phyloP scores from a whole-genome alignment of 1,284 basidiomycete genomes.

The Ustilago trichophora region DNA sequence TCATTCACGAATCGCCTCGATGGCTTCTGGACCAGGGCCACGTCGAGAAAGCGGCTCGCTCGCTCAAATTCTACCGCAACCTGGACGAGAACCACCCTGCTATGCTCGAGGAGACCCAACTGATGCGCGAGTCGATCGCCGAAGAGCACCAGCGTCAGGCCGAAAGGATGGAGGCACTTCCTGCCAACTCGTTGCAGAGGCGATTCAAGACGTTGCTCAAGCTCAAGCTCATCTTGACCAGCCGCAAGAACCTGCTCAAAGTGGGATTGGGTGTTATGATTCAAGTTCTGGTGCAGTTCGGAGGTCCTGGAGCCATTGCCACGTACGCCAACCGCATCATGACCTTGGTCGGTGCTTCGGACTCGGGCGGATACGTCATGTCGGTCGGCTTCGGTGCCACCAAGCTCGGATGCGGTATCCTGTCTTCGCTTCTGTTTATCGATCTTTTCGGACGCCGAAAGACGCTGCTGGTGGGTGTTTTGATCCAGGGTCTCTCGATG shows the following conservation, averaged over 20 bases:
- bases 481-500: constrained; percentile 24
- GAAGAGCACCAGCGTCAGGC: constrained; percentile 12
- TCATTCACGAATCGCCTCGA: constrained; percentile 79
- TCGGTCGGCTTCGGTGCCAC: constrained; percentile 31
- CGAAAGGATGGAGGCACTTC: not conserved
- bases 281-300: constrained; percentile 27
- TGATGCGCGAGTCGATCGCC: constrained; percentile 22
- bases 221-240: constrained; percentile 6
- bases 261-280: constrained; percentile 22
- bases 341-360: too few relatives aligned
- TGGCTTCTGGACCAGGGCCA: constrained; percentile 78
- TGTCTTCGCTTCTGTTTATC: constrained; percentile 25
- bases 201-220: constrained; percentile 9
- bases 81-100: constrained; percentile 14
- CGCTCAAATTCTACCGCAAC: constrained; percentile 68
- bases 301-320: constrained; percentile 24
- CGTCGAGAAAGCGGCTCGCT: constrained; percentile 72
- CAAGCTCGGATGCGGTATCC: constrained; percentile 24
- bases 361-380: constrained; percentile 31
- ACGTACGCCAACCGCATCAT: constrained; percentile 39
- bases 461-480: constrained; percentile 20
- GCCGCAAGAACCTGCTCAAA: constrained; percentile 29
- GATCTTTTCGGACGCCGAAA: constrained; percentile 27
- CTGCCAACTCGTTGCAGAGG: constrained; percentile 8
- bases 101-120: constrained; percentile 19